Evolutionary conservation across 768 basidiomycete species (phyloP).

Genomic region (Xerocomus potaroensis): DNA sequence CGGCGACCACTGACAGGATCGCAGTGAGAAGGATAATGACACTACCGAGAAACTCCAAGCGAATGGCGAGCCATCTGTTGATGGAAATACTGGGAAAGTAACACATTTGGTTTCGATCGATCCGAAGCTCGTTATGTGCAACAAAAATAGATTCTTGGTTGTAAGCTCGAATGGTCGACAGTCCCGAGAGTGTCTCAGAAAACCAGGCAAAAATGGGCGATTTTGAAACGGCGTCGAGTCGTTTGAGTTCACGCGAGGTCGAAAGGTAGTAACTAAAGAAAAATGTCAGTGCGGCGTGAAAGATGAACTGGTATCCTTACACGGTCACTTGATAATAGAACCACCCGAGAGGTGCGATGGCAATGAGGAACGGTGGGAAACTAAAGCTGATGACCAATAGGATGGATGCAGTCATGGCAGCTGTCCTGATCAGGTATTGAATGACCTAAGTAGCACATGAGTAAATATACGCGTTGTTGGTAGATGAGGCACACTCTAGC

Average conservation of each 20-base stretch:
- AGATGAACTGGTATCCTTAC: constrained; percentile 37
- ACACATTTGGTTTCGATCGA: constrained; percentile 85
- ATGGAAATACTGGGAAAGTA: constrained; percentile 67
- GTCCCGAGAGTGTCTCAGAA: constrained; percentile 69
- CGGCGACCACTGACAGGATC: constrained; percentile 57
- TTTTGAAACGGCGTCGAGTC: constrained; percentile 82
- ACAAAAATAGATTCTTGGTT: constrained; percentile 65
- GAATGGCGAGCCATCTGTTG: constrained; percentile 81
- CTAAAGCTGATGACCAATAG: constrained; percentile 71
- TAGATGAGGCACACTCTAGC: not conserved
- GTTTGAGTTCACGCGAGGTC: constrained; percentile 84
- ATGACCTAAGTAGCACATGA: constrained; percentile 41
- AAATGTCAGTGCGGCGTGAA: not conserved
- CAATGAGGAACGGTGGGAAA: constrained; percentile 78
- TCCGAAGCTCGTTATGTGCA: constrained; percentile 61
- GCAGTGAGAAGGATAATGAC: constrained; percentile 75
- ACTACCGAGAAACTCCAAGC: constrained; percentile 84
- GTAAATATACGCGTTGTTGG: not conserved
- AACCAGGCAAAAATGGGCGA: constrained; percentile 93
- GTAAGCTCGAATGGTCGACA: constrained; percentile 83
- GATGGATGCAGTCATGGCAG: constrained; percentile 55
- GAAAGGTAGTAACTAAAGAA: constrained; percentile 73
- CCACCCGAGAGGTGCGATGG: constrained; percentile 70
- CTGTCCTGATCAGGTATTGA: constrained; percentile 63
- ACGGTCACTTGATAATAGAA: constrained; percentile 79